Base-by-base conservation (phyloP, 306 rosid genomes). In the Cicer bijugum region DNA sequence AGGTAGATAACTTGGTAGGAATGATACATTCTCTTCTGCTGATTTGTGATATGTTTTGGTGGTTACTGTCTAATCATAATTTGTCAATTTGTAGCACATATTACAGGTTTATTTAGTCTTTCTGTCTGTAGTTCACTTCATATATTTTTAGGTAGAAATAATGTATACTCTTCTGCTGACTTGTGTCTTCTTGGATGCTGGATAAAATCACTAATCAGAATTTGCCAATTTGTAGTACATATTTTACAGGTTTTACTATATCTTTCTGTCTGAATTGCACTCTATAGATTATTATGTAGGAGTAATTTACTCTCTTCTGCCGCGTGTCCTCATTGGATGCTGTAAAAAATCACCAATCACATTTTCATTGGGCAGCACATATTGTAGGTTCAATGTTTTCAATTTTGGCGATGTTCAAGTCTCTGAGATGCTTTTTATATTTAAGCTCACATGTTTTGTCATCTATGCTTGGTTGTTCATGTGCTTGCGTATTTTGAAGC, bases 141-240 rank as follows among this genome's bases (percentile, higher is more conserved):
- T 58, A 70, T 47, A 52, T 42, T 70, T n/a, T 50, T 46, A 46
- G 39, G 23, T 75, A 52, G 69, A 69, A 69, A 16, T 61, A 47
- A 48, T 53, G 59, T 12, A 3, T 4, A 16, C 59, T 53, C 35
- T 53, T 53, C 33, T 17, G 33, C 59, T 17, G 12, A 17, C 33
- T 17, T 53, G 59, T 53, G 59, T 53, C 59, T 53, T 51, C 8
- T 37, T 73, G 8, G 47, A 74, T 64, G 61, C 75, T 33, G 60
- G 47, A 38, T 67, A 65, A 58, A 12, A 6, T 64, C 38, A 17
- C 62, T 56, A 50, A 62, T 44, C 48, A 62, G 53, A 52, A 53
- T 63, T 40, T 46, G 12, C 17, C 50, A 7, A 61, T 11, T 35
- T 35, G 9, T 10, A 35, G 61, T 45, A 78, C 42, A 19, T 6